Evolutionary conservation across 2,329 filamentous ascomycete species (phyloP).

Genomic region (Fusarium lateritium): DNA sequence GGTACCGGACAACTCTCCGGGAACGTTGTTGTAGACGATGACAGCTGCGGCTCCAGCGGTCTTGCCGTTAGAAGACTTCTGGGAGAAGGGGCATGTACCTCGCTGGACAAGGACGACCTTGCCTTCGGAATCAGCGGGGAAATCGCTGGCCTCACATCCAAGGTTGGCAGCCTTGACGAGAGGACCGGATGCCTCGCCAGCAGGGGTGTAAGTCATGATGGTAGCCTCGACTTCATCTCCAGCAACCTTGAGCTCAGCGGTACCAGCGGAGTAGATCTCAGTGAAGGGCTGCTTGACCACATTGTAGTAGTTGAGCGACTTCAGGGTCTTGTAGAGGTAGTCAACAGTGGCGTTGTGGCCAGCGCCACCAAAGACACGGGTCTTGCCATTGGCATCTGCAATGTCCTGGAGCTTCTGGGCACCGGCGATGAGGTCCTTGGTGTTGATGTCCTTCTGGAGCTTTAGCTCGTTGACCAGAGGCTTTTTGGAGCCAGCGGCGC

Average conservation of each 20-base stretch:
- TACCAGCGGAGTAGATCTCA: slow-evolving; percentile 56
- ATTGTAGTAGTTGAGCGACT: slow-evolving; percentile 57
- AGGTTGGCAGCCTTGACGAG: slow-evolving; percentile 65
- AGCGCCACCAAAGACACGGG: slow-evolving; percentile 60
- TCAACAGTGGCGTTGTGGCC: slow-evolving; percentile 64
- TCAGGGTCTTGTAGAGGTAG: slow-evolving; percentile 60
- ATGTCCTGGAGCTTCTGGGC: slow-evolving; percentile 62
- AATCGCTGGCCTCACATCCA: slow-evolving; percentile 69
- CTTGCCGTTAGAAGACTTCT: slow-evolving; percentile 70
- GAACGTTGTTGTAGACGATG: slow-evolving; percentile 74
- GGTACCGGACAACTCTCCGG: slow-evolving; percentile 66
- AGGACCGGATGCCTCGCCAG: slow-evolving; percentile 58
- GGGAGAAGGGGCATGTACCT: slow-evolving; percentile 70
- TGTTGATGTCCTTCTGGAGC: slow-evolving; percentile 57
- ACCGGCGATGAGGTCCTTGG: slow-evolving; percentile 59
- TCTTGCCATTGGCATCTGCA: slow-evolving; percentile 59
- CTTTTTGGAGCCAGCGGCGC: slow-evolving; percentile 48
- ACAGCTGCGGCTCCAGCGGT: slow-evolving; percentile 69
- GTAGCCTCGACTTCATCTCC: slow-evolving; percentile 48
- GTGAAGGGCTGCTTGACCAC: slow-evolving; percentile 62
- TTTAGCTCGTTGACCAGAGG: slow-evolving; percentile 55
- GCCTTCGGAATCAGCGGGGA: slow-evolving; percentile 65
- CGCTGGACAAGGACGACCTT: slow-evolving; percentile 73
- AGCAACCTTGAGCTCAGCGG: slow-evolving; percentile 50
- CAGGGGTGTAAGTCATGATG: slow-evolving; percentile 66